A percentile compares a stretch with the other conserved stretches of the same genome.
Evolutionary conservation across 495 filamentous ascomycete genomes (phyloP).

Genomic region (Aspergillus cristatus): DNA sequence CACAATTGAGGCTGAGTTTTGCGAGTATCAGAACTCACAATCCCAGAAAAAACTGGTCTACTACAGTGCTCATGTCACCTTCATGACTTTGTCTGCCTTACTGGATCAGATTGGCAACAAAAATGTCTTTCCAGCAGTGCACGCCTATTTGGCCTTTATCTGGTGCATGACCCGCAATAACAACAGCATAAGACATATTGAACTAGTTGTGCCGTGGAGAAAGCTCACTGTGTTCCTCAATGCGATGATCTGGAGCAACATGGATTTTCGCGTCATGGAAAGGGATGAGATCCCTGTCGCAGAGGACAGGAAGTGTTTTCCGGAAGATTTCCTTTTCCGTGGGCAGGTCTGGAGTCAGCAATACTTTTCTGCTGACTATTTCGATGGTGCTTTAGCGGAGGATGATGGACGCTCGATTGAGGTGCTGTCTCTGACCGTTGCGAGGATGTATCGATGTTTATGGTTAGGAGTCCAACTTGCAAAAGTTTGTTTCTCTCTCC

Average conservation of each 20-base stretch:
- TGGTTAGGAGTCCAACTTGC: conserved; percentile 60
- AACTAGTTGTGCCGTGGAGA: conserved; percentile 58
- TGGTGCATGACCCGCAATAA: conserved; percentile 46
- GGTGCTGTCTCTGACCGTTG: conserved; percentile 49
- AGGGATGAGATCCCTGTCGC: conserved; percentile 41
- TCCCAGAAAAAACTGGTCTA: conserved; percentile 15
- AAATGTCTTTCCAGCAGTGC: conserved; percentile 57
- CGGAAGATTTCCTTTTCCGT: conserved; percentile 75
- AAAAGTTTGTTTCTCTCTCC: too few species aligned
- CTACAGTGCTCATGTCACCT: conserved; percentile 33
- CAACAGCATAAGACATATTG: conserved; percentile 42
- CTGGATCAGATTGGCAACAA: conserved; percentile 51
- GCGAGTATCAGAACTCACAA: conserved; percentile 5
- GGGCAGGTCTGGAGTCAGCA: conserved; percentile 63
- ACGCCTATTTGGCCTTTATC: conserved; percentile 62
- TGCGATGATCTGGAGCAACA: conserved; percentile 39
- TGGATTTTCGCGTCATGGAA: conserved; percentile 38
- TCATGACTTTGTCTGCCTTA: conserved; percentile 41
- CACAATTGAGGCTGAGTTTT: conserved; percentile 8
- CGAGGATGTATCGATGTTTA: conserved; percentile 62
- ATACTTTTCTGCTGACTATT: conserved; percentile 65
- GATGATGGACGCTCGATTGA: conserved; percentile 73
- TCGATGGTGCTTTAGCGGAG: conserved; percentile 56
- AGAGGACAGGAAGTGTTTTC: conserved; percentile 54
- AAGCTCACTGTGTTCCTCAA: conserved; percentile 59